Conservation (phyloP, 495 filamentous ascomycete species). For the Bathelium albidoporum region DNA sequence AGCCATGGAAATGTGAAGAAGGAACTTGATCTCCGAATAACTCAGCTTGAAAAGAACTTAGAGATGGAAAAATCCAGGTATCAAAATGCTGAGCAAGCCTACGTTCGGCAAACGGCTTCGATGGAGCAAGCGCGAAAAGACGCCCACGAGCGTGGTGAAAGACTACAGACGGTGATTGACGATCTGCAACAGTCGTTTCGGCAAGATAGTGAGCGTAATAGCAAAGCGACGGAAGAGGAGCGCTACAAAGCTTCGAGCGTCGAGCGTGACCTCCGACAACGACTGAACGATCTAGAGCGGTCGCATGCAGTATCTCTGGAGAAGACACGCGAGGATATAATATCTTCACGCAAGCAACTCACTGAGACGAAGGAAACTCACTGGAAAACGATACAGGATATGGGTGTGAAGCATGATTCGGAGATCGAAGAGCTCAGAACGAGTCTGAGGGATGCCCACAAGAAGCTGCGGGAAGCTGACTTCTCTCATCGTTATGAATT, state of each 20-base stretch:
- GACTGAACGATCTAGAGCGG: neutral
- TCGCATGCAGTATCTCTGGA: neutral
- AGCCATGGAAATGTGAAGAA: conserved; percentile 1
- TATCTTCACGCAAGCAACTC: neutral
- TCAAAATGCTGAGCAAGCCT: neutral
- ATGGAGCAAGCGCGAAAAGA: neutral
- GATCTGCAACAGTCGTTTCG: neutral
- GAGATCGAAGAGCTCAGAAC: conserved; percentile 1
- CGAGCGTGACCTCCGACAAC: neutral
- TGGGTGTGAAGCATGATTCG: neutral
- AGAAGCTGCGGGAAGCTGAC: neutral
- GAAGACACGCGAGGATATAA: neutral
- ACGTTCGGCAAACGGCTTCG: neutral
- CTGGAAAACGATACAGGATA: neutral
- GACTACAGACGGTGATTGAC: neutral
- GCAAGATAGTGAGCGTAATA: neutral
- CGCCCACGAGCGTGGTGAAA: neutral
- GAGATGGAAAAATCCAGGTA: neutral
- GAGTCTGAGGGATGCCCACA: neutral
- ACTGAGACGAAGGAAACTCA: neutral
- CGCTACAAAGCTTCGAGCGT: neutral
- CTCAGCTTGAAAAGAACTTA: neutral
- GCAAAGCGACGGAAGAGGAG: neutral
- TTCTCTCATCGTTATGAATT: neutral
- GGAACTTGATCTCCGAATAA: neutral